Conservation (phyloP, 202 grass and related monocot species). For the Panicum virgatum region DNA sequence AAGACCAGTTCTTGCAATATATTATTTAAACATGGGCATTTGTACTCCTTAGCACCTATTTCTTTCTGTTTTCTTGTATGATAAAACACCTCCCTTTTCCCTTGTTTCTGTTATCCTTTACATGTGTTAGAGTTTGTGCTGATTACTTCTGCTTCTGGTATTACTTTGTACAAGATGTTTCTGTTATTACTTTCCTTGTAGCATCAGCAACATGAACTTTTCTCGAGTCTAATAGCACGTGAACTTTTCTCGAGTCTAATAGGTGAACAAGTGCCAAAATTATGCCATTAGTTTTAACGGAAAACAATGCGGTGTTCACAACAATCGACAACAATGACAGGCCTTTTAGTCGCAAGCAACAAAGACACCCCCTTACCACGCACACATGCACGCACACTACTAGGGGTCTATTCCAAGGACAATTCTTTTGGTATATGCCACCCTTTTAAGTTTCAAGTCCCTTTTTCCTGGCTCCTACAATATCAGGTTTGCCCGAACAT, state of each 20-base stretch:
- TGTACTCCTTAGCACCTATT: background rate
- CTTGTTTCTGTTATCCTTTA: background rate
- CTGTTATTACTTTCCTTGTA: background rate
- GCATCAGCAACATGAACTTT: background rate
- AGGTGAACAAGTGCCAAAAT: background rate
- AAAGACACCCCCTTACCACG: too few species aligned
- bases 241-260: background rate
- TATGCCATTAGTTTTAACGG: too few species aligned
- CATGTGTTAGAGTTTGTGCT: background rate
- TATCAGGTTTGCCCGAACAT: too few species aligned
- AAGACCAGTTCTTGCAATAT: background rate
- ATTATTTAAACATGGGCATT: conserved; percentile 10
- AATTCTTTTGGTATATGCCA: background rate
- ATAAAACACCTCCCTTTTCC: background rate
- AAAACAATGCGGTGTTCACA: too few species aligned
- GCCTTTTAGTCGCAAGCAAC: too few species aligned
- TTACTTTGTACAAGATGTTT: background rate
- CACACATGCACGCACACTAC: too few species aligned
- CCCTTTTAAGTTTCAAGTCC: background rate
- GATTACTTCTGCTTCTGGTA: background rate
- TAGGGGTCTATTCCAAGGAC: background rate
- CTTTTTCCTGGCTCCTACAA: background rate
- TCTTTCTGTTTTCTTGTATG: background rate
- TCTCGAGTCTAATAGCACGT: background rate
- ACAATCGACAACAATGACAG: too few species aligned